Conservation (phyloP, 345 rosid genomes). For the Abelmoschus esculentus region DNA sequence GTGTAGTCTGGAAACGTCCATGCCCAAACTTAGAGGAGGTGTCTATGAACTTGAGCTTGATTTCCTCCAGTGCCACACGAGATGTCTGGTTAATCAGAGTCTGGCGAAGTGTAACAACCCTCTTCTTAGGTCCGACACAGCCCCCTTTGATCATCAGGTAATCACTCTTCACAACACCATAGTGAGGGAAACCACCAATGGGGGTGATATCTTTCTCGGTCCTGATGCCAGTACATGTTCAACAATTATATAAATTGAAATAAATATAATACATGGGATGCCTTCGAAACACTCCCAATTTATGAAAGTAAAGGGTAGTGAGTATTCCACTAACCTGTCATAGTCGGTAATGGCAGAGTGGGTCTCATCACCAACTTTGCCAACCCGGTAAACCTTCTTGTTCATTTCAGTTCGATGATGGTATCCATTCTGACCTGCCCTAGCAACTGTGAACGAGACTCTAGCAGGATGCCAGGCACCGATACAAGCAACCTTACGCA, state of each 20-base stretch:
- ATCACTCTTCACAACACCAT: slow-evolving; percentile 2
- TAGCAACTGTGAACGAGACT: not conserved
- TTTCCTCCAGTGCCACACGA: slow-evolving; percentile 55
- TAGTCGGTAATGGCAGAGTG: slow-evolving; percentile 65
- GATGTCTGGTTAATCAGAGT: slow-evolving; percentile 47
- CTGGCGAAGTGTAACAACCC: not conserved
- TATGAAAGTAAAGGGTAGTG: not conserved
- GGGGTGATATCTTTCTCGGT: not conserved
- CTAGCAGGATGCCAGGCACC: slow-evolving; percentile 1
- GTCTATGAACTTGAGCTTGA: slow-evolving; percentile 68
- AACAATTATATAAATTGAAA: not conserved
- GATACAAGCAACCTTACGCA: not conserved
- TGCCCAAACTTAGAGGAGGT: slow-evolving; percentile 30
- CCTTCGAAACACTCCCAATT: not conserved
- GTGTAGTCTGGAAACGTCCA: not conserved
- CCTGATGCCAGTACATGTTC: not conserved
- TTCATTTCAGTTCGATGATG: not conserved
- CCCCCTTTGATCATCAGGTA: not conserved
- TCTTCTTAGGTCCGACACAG: not conserved
- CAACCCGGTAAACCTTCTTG: not conserved
- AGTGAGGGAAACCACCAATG: not conserved
- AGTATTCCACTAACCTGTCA: slow-evolving; percentile 41
- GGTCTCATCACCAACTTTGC: slow-evolving; percentile 28
- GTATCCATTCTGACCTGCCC: slow-evolving; percentile 1
- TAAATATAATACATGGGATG: too few relatives aligned